Percentiles rank a stretch among this genome's conserved stretches.
Evolutionary conservation across 805 yeast species (phyloP).

Genomic region (Zygosaccharomyces rouxii): DNA sequence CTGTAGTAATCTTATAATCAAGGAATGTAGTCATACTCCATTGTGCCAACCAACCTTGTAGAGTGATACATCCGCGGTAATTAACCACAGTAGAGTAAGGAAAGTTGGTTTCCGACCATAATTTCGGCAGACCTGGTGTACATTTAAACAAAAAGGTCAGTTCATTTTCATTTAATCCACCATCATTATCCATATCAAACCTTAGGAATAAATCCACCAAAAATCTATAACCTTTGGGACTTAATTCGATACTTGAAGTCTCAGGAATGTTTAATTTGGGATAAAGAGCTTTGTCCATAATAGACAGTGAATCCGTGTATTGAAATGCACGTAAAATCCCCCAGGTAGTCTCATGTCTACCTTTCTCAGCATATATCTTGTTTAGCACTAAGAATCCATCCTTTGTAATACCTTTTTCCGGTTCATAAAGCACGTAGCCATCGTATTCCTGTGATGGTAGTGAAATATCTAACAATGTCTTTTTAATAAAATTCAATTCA

Average conservation of each 20-base stretch:
- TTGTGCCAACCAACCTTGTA: conserved; percentile 98
- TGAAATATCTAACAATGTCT: conserved; percentile 27
- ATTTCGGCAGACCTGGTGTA: conserved; percentile 86
- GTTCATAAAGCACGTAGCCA: conserved; percentile 38
- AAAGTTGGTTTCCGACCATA: conserved; percentile 82
- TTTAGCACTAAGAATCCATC: conserved; percentile 76
- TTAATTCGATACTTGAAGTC: conserved; percentile 78
- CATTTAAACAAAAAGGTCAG: conserved; percentile 68
- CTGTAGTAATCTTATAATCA: conserved; percentile 78
- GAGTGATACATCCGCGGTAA: conserved; percentile 81
- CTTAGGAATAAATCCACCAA: conserved; percentile 82
- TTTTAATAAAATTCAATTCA: conserved; percentile 45
- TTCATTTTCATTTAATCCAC: conserved; percentile 80
- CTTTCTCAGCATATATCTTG: conserved; percentile 80
- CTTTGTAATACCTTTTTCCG: conserved; percentile 54
- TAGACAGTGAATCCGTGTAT: conserved; percentile 86
- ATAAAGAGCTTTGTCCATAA: conserved; percentile 71
- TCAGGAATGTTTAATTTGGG: conserved; percentile 75
- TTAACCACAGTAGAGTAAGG: conserved; percentile 87
- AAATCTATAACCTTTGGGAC: conserved; percentile 89
- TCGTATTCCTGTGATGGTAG: conserved; percentile 30
- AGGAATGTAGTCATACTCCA: conserved; percentile 96
- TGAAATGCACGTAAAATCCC: conserved; percentile 83
- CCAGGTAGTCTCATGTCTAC: conserved; percentile 97
- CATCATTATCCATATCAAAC: conserved; percentile 94